Evolutionary conservation across 164 flowering plant species (phyloP).

Genomic region (Stephania cephalantha): DNA sequence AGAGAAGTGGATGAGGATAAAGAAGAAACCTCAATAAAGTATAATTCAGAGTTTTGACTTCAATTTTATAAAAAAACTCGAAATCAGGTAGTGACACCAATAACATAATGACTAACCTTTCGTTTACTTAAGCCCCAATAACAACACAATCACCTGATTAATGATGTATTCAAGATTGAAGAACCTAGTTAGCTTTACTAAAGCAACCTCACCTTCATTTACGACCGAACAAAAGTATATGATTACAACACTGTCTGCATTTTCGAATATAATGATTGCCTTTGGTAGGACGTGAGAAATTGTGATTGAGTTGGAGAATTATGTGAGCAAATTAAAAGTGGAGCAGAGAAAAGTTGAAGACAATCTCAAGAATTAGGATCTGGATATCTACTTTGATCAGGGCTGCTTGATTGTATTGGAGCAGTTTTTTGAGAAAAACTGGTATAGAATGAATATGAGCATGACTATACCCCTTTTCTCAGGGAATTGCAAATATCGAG

Average conservation of each 20-base stretch:
- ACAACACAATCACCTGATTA: no score
- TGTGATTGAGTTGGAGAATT: conserved; percentile 84
- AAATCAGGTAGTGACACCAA: no score
- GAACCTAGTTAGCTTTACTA: no score
- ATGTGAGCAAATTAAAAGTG: conserved; percentile 65
- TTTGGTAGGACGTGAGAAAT: conserved; percentile 91
- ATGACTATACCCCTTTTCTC: conserved; percentile 59
- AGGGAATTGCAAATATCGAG: conserved; percentile 76
- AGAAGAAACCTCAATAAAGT: no score
- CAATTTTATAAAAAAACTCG: no score
- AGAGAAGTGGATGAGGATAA: no score
- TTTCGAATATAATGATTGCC: conserved; percentile 85
- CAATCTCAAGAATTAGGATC: conserved; percentile 47
- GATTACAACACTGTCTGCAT: conserved; percentile 63
- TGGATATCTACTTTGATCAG: conserved; percentile 42
- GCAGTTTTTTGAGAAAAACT: conserved; percentile 62
- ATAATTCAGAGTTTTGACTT: no score
- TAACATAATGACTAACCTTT: no score
- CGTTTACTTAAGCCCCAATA: no score
- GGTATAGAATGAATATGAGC: conserved; percentile 76
- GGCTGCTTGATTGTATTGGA: conserved; percentile 97
- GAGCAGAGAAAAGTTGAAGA: conserved; percentile 79
- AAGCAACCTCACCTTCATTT: conserved; percentile 27
- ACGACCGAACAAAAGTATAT: conserved; percentile 66
- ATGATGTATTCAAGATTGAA: no score